Conservation (phyloP, 2,329 filamentous ascomycete species). For the Fusarium albosuccineum region DNA sequence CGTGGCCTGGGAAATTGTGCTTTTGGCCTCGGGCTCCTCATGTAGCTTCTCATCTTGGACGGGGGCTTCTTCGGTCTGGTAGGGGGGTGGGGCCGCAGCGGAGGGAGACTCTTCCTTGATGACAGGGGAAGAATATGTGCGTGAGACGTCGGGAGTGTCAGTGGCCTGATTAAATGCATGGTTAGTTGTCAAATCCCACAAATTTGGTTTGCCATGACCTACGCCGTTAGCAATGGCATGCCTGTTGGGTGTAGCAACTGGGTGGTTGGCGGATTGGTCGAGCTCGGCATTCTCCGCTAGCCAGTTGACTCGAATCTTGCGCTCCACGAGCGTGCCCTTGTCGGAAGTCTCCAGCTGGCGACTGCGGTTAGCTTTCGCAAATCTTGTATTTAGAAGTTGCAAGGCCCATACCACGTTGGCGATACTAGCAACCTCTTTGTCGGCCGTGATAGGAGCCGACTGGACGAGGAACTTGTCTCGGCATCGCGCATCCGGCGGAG, state of each 20-base stretch:
- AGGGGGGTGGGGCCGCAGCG: constrained; percentile 51
- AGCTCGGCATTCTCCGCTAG: constrained; percentile 70
- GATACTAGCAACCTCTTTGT: constrained; percentile 87
- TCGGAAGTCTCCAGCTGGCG: constrained; percentile 81
- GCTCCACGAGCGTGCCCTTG: constrained; percentile 86
- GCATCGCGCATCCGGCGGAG: constrained; percentile 86
- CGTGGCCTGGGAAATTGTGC: constrained; percentile 55
- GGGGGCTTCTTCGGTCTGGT: constrained; percentile 51
- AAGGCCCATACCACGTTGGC: constrained; percentile 78
- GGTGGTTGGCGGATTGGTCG: constrained; percentile 42
- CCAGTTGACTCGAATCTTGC: constrained; percentile 95
- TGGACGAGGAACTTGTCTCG: constrained; percentile 98
- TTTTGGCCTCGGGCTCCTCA: constrained; percentile 47
- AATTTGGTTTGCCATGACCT: constrained; percentile 40
- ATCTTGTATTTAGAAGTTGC: not conserved
- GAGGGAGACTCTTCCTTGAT: constrained; percentile 50
- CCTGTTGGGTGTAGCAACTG: constrained; percentile 58
- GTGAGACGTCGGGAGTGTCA: constrained; percentile 60
- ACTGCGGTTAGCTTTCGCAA: constrained; percentile 18
- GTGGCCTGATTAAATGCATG: constrained; percentile 44
- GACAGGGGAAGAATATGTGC: constrained; percentile 61
- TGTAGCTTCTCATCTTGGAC: constrained; percentile 47
- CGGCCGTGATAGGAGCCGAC: constrained; percentile 84
- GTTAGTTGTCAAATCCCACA: constrained; percentile 23
- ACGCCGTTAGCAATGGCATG: constrained; percentile 57